A percentile compares a stretch with the other conserved stretches of the same genome.
phyloP scores from a whole-genome alignment of 2,329 filamentous ascomycete species.

The Colletotrichum filicis region DNA sequence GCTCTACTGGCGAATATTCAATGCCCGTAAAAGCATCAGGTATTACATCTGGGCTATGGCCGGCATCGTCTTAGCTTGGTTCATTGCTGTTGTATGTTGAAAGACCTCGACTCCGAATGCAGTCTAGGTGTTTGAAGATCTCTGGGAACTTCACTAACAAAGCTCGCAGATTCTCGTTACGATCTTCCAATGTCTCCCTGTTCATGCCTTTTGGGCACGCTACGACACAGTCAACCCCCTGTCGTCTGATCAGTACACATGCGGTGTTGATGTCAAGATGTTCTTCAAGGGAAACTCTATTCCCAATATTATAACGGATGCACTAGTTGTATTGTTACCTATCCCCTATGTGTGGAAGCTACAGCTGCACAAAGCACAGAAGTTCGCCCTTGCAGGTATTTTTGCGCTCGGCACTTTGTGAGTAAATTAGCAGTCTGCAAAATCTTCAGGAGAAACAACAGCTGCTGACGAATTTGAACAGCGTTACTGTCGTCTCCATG shows the following conservation, averaged over 20 bases:
- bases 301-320: constrained; percentile 42
- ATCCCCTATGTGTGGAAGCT: constrained; percentile 42
- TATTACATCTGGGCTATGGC: constrained; percentile 36
- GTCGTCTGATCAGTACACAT: constrained; percentile 28
- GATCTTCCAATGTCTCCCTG: constrained; percentile 36
- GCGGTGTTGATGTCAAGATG: constrained; percentile 34
- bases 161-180: constrained; percentile 35
- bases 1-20: constrained; percentile 42
- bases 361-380: constrained; percentile 39
- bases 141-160: not conserved
- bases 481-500: constrained; percentile 36
- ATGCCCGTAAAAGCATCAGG: constrained; percentile 36
- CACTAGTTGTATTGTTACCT: constrained; percentile 42
- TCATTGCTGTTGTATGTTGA: constrained; percentile 37
- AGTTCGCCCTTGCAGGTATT: constrained; percentile 39
- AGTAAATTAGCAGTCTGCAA: not conserved
- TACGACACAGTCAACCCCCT: constrained; percentile 35
- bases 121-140: not conserved
- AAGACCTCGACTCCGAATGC: not conserved
- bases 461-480: not conserved
- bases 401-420: constrained; percentile 40
- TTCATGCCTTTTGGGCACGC: constrained; percentile 37
- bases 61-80: constrained; percentile 36
- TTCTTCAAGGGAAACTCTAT: constrained; percentile 44
- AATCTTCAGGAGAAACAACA: not conserved